Evolutionary conservation across 306 rosid genomes (phyloP).

Genomic region (Prosopis cineraria): DNA sequence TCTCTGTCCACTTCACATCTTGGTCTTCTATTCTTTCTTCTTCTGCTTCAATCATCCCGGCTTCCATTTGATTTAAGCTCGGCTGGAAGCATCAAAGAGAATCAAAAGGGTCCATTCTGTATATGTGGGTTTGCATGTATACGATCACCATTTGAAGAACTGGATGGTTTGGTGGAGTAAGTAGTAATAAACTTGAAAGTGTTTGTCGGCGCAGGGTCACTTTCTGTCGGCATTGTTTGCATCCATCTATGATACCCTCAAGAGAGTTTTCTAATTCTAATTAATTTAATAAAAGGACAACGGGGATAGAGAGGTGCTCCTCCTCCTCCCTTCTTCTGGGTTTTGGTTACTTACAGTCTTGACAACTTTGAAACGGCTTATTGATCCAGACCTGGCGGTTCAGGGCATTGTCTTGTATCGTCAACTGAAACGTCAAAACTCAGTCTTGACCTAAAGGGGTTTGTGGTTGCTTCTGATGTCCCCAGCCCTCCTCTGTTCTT

Average conservation of each 20-base stretch:
- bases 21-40: constrained; percentile 22
- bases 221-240: constrained; percentile 88
- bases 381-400: constrained; percentile 32
- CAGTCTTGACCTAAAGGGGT: constrained; percentile 35
- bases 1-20: neutral
- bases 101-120: constrained; percentile 27
- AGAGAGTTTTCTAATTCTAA: constrained; percentile 37
- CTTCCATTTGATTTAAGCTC: constrained; percentile 39
- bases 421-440: constrained; percentile 22
- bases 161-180: constrained; percentile 61
- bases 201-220: constrained; percentile 89
- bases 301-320: constrained; percentile 28
- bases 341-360: constrained; percentile 18
- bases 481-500: constrained; percentile 5
- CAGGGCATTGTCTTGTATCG: constrained; percentile 13
- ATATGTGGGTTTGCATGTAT: constrained; percentile 21
- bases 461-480: constrained; percentile 30
- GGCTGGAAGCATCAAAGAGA: constrained; percentile 28
- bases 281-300: constrained; percentile 47
- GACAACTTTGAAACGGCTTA: constrained; percentile 30
- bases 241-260: constrained; percentile 52
- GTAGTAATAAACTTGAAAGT: constrained; percentile 38
- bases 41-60: constrained; percentile 22
- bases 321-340: constrained; percentile 43
- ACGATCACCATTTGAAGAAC: constrained; percentile 45